Conservation (phyloP, 2,329 filamentous ascomycete species). For the Cercospora nicotianae region DNA sequence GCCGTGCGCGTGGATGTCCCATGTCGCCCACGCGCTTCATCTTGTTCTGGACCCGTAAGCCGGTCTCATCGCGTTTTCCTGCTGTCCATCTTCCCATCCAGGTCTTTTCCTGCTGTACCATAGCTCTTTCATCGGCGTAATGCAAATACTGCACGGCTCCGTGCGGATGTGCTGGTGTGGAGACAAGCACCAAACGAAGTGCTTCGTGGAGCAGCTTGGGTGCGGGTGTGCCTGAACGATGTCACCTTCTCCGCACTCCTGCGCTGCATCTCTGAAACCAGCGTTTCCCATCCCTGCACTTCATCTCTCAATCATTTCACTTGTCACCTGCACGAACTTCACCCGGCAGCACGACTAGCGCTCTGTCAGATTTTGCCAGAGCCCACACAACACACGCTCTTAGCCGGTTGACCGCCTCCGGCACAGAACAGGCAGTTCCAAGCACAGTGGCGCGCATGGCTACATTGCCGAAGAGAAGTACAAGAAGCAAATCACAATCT, state of each 20-base stretch:
- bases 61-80: neutral
- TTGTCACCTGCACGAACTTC: neutral
- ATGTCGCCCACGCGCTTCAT: neutral
- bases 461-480: neutral
- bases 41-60: neutral
- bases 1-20: neutral
- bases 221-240: neutral
- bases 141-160: neutral
- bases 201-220: neutral
- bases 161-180: neutral
- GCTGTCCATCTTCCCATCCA: neutral
- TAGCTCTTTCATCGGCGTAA: neutral
- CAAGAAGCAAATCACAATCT: neutral
- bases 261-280: neutral
- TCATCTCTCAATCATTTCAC: neutral
- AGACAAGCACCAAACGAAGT: neutral
- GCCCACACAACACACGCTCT: neutral
- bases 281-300: constrained; percentile 1
- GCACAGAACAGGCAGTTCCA: neutral
- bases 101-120: neutral
- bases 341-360: neutral
- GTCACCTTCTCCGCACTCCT: constrained; percentile 1
- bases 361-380: neutral
- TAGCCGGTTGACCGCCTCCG: neutral
- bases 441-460: neutral